Conservation (phyloP, 192 early-diverging fungal genomes). For the Coemansia sp. region DNA sequence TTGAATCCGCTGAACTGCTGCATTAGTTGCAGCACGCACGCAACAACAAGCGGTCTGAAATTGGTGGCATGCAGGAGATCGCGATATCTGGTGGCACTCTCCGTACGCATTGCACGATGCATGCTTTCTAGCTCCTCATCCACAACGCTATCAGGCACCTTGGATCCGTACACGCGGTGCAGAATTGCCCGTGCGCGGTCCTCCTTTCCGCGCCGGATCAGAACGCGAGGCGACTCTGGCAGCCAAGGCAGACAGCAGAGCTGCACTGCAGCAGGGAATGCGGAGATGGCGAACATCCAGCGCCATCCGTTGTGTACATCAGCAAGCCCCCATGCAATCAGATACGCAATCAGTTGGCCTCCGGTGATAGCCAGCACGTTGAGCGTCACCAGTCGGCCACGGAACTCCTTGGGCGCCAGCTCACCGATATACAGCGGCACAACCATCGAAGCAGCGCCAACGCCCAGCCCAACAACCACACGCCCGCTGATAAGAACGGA, state of each 20-base stretch:
- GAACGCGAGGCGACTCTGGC: slow-evolving; percentile 69
- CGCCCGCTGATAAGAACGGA: slow-evolving; percentile 56
- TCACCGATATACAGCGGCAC: slow-evolving; percentile 60
- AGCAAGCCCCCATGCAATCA: slow-evolving; percentile 63
- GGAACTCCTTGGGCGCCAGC: slow-evolving; percentile 60
- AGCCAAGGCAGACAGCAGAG: slow-evolving; percentile 59
- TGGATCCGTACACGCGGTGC: slow-evolving; percentile 31
- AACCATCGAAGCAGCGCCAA: slow-evolving; percentile 58
- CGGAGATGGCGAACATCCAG: slow-evolving; percentile 58
- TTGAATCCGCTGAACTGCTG: slow-evolving; percentile 80
- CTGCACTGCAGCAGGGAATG: slow-evolving; percentile 54
- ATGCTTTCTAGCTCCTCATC: slow-evolving; percentile 58
- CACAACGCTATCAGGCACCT: slow-evolving; percentile 51
- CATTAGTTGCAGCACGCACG: slow-evolving; percentile 64
- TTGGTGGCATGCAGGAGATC: slow-evolving; percentile 62
- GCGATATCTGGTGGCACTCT: slow-evolving; percentile 46
- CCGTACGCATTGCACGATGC: slow-evolving; percentile 55
- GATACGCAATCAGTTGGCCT: slow-evolving; percentile 63
- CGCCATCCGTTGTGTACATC: slow-evolving; percentile 57
- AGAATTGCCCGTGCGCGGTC: slow-evolving; percentile 59
- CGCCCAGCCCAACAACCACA: slow-evolving; percentile 56
- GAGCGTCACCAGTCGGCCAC: slow-evolving; percentile 60
- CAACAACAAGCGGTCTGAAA: slow-evolving; percentile 62
- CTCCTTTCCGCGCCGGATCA: slow-evolving; percentile 55
- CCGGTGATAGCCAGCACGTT: slow-evolving; percentile 62